Conservation (phyloP, 441 rosid species). For the Jatropha multifida region DNA sequence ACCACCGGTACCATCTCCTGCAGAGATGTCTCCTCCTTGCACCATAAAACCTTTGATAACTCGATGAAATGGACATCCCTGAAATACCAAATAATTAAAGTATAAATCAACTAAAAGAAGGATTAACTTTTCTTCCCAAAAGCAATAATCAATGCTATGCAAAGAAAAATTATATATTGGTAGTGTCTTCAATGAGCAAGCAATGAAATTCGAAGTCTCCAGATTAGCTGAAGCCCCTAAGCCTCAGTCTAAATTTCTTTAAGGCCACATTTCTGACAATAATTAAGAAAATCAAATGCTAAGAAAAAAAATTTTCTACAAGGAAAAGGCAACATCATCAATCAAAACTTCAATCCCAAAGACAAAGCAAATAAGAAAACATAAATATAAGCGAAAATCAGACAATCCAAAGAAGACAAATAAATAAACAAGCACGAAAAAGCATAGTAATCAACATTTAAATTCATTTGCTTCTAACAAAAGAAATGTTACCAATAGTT, state of each 20-base stretch:
- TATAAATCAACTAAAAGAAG: neutral
- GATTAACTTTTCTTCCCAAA: neutral
- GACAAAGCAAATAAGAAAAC: neutral
- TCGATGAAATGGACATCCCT: conserved; percentile 88
- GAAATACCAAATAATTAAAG: conserved; percentile 22
- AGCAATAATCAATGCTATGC: neutral
- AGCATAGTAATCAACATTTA: neutral
- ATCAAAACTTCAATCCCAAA: neutral
- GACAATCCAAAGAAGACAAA: neutral
- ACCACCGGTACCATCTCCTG: conserved; percentile 91
- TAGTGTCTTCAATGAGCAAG: neutral
- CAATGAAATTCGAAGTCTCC: neutral
- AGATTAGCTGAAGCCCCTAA: neutral
- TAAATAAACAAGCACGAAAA: neutral
- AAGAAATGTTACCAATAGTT: neutral
- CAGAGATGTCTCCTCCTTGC: conserved; percentile 94
- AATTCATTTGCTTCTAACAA: neutral
- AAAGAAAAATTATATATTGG: neutral
- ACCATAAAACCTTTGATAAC: conserved; percentile 86
- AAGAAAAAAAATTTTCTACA: neutral
- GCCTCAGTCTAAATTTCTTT: neutral
- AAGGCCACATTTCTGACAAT: neutral
- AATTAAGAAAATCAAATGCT: neutral
- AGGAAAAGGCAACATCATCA: neutral
- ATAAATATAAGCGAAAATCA: neutral